Evolutionary conservation across 129 eudicot species (phyloP).

Genomic region (Flaveria ramosissima): DNA sequence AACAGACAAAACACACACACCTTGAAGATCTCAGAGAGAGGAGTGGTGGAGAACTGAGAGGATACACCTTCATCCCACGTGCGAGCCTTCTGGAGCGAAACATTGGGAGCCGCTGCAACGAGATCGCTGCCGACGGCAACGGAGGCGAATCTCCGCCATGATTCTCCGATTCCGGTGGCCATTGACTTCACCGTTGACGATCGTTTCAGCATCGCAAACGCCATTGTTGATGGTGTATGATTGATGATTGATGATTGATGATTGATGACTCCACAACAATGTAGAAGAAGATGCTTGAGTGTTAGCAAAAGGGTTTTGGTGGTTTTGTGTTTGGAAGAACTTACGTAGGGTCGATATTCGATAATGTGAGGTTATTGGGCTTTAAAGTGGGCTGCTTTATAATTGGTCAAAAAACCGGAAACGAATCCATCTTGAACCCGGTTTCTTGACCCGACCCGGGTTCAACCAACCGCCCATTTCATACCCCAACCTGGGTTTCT

Average conservation of each 20-base stretch:
- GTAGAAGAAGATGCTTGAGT: background rate
- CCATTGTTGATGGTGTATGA: conserved; percentile 37
- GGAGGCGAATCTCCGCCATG: conserved; percentile 65
- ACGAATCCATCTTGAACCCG: too few relatives aligned
- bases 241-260: background rate
- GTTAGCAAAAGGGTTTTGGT: background rate
- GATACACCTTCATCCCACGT: conserved; percentile 94
- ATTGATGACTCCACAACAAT: background rate
- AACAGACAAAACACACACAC: conserved; percentile 29
- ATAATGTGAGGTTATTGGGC: conserved; percentile 13
- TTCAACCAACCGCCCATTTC: too few relatives aligned
- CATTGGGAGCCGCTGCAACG: conserved; percentile 75
- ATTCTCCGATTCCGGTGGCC: conserved; percentile 31
- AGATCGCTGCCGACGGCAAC: conserved; percentile 77
- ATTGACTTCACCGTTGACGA: conserved; percentile 47
- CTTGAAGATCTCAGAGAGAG: conserved; percentile 82
- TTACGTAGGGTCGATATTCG: conserved; percentile 10
- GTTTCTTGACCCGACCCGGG: too few relatives aligned
- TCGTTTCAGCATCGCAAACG: conserved; percentile 51
- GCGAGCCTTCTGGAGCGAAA: conserved; percentile 92
- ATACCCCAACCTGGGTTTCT: too few relatives aligned
- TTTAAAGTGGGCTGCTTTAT: background rate
- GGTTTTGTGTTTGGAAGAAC: background rate
- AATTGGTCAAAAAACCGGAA: background rate
- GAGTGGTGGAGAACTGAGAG: conserved; percentile 78